Percentiles rank a stretch among this genome's conserved stretches.
These are phyloP conservation scores for Phytopythium montanum DNA, from an alignment of 352 stramenopile genomes.

Conservation along the genomic window DNA sequence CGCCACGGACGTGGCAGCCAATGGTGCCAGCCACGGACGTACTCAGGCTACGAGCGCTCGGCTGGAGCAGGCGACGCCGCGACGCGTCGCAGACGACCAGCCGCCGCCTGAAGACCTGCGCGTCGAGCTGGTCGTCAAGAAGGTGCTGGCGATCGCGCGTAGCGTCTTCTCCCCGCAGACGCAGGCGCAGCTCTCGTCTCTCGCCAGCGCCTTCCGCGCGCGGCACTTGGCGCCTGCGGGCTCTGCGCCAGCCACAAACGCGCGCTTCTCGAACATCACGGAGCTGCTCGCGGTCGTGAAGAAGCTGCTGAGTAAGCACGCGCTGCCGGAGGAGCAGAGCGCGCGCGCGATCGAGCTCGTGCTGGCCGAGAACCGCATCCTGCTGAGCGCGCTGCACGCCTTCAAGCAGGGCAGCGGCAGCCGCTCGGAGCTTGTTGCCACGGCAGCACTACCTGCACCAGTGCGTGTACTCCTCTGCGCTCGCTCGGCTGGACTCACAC, in stretches of 20 bases:
- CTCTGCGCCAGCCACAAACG: background rate
- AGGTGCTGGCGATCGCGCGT: conserved; percentile 44
- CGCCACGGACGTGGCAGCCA: background rate
- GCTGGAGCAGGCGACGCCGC: conserved; percentile 2
- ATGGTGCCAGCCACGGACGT: background rate
- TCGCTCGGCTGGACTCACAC: conserved; percentile 80
- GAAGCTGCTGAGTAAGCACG: conserved; percentile 54
- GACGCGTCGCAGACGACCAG: too few species aligned
- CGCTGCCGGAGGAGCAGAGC: conserved; percentile 50
- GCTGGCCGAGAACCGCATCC: conserved; percentile 39
- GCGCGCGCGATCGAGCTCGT: conserved; percentile 44
- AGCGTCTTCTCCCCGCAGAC: conserved; percentile 55
- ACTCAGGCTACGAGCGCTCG: background rate
- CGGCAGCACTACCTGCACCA: conserved; percentile 79
- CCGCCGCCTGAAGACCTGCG: conserved; percentile 27
- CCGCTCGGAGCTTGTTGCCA: conserved; percentile 39
- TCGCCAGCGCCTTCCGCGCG: conserved; percentile 27
- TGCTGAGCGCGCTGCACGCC: conserved; percentile 51
- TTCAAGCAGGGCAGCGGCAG: conserved; percentile 40
- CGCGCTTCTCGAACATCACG: conserved; percentile 27
- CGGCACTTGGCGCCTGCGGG: conserved; percentile 2
- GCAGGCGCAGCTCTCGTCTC: conserved; percentile 40
- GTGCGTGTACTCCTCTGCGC: conserved; percentile 76
- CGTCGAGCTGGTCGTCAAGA: conserved; percentile 47
- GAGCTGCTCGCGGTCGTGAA: conserved; percentile 50